phyloP scores from a whole-genome alignment of 257 asterid species.

The Solanum rostratum region DNA sequence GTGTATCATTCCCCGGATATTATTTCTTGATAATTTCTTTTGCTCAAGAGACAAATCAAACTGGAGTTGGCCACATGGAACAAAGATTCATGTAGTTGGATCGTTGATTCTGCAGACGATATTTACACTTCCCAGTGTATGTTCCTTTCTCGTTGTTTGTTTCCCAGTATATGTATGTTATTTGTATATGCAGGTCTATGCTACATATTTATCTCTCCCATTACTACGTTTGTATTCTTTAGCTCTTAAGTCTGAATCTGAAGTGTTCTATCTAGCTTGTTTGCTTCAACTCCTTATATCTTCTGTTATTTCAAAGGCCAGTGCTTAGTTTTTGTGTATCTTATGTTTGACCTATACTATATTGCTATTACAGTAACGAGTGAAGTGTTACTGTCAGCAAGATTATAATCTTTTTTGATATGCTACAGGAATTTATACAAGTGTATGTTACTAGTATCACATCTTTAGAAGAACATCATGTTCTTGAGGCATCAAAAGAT shows the following conservation, averaged over 20 bases:
- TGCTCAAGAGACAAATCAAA: constrained; percentile 41
- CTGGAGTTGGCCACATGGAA: constrained; percentile 80
- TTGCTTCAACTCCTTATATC: not conserved
- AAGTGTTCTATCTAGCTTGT: not conserved
- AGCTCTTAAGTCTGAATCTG: not conserved
- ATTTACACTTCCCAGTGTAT: constrained; percentile 65
- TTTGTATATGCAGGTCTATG: not conserved
- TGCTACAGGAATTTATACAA: constrained; percentile 52
- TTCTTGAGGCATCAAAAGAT: constrained; percentile 61
- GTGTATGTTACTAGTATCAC: constrained; percentile 54
- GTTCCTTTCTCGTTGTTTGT: not conserved
- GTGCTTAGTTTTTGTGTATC: not conserved
- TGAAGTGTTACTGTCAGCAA: not conserved
- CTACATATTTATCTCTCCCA: not conserved
- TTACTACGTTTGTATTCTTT: not conserved
- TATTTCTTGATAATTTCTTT: constrained; percentile 65
- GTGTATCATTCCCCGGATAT: constrained; percentile 54
- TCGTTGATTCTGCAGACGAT: constrained; percentile 81
- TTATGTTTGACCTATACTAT: not conserved
- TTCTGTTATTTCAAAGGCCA: not conserved
- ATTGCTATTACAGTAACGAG: not conserved
- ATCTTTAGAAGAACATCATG: constrained; percentile 55
- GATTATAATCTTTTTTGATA: not conserved
- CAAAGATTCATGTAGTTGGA: constrained; percentile 72
- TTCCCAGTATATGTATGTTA: not conserved